Evolutionary conservation across 805 yeast species (phyloP).

Genomic region (Kodamaea nitidulidarum): DNA sequence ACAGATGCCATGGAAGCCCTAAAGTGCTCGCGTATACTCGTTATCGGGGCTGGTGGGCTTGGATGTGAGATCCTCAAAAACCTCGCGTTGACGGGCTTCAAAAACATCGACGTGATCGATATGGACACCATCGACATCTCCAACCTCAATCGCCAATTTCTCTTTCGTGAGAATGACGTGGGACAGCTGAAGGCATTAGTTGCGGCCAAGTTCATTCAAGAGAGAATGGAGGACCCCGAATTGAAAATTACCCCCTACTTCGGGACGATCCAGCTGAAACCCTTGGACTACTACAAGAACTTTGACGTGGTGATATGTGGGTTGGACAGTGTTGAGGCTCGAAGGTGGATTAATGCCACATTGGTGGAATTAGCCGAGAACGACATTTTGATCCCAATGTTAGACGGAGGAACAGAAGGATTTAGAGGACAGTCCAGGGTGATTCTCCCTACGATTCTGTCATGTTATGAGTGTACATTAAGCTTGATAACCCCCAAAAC

Average conservation of each 20-base stretch:
- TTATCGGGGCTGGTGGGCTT: slow-evolving; percentile 79
- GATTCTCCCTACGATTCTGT: slow-evolving; percentile 76
- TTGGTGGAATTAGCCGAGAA: slow-evolving; percentile 60
- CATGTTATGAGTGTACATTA: slow-evolving; percentile 91
- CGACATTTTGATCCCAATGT: slow-evolving; percentile 44
- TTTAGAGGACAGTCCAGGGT: slow-evolving; percentile 87
- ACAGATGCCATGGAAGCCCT: slow-evolving; percentile 22
- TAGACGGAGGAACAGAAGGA: slow-evolving; percentile 97
- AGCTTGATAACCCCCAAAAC: slow-evolving; percentile 62
- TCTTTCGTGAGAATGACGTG: slow-evolving; percentile 57
- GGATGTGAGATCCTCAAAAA: slow-evolving; percentile 80
- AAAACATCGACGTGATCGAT: slow-evolving; percentile 63
- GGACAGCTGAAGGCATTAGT: slow-evolving; percentile 64
- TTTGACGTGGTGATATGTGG: slow-evolving; percentile 82
- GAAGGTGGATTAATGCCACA: slow-evolving; percentile 80
- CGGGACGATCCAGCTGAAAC: slow-evolving; percentile 58
- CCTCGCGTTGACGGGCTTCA: slow-evolving; percentile 66
- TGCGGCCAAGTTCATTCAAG: slow-evolving; percentile 55
- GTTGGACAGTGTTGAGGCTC: slow-evolving; percentile 81
- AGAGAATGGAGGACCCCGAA: slow-evolving; percentile 35
- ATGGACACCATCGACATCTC: slow-evolving; percentile 82
- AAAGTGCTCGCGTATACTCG: slow-evolving; percentile 25
- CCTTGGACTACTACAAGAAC: slow-evolving; percentile 56
- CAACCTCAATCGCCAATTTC: slow-evolving; percentile 71
- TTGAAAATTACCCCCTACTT: slow-evolving; percentile 54